These are phyloP conservation scores for Jaenimonas drosophilae DNA, from an alignment of 208 protist genomes.

Conservation along the genomic window DNA sequence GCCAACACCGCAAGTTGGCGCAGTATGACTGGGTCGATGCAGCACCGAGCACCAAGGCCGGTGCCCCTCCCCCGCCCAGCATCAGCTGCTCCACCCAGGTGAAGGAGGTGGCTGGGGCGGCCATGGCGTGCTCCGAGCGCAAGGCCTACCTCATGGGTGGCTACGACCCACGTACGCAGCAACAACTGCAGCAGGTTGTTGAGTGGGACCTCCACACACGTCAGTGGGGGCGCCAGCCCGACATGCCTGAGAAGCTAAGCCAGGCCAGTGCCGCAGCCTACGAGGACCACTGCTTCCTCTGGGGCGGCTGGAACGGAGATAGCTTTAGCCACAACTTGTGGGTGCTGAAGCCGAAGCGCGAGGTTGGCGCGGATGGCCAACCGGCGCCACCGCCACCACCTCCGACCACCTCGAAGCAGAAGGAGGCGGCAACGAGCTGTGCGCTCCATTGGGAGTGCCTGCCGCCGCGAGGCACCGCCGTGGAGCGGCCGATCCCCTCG, in stretches of 20 bases:
- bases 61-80: neutral
- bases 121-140: slow-evolving; percentile 13
- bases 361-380: neutral
- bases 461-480: slow-evolving; percentile 10
- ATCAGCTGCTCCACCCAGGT: slow-evolving; percentile 1
- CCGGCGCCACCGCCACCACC: neutral
- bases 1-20: slow-evolving; percentile 15
- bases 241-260: slow-evolving; percentile 17
- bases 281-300: slow-evolving; percentile 24
- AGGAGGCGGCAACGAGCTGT: slow-evolving; percentile 8
- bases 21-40: slow-evolving; percentile 20
- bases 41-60: slow-evolving; percentile 2
- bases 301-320: slow-evolving; percentile 27
- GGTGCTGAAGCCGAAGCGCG: slow-evolving; percentile 10
- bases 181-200: slow-evolving; percentile 12
- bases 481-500: neutral
- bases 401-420: slow-evolving; percentile 1
- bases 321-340: slow-evolving; percentile 18
- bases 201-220: slow-evolving; percentile 22
- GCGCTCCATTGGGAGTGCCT: slow-evolving; percentile 13
- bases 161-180: slow-evolving; percentile 16
- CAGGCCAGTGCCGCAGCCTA: slow-evolving; percentile 18
- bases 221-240: slow-evolving; percentile 12
- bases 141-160: slow-evolving; percentile 20
- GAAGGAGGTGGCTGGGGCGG: slow-evolving; percentile 10